A percentile compares a stretch with the other conserved stretches of the same genome.
These are phyloP conservation scores for Naumovozyma castellii DNA, from an alignment of 805 yeast species.

Conservation along the genomic window DNA sequence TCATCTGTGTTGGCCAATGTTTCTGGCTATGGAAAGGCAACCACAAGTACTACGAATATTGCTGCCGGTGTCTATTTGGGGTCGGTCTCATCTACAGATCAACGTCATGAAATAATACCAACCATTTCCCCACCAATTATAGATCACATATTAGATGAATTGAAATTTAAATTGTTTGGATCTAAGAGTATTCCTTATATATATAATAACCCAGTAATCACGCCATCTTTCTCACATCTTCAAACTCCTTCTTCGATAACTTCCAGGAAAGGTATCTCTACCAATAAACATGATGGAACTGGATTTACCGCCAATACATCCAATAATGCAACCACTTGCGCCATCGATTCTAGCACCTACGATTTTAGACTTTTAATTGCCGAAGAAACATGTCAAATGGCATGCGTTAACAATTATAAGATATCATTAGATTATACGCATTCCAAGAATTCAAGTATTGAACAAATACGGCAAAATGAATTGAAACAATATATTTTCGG, in stretches of 20 bases:
- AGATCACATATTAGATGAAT: conserved; percentile 24
- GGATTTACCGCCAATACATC: not conserved
- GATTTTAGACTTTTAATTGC: conserved; percentile 30
- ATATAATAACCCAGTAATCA: not conserved
- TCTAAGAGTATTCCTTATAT: conserved; percentile 13
- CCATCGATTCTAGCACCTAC: conserved; percentile 4
- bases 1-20: not conserved
- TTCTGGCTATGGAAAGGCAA: conserved; percentile 1
- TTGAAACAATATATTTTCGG: conserved; percentile 34
- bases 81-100: conserved; percentile 1
- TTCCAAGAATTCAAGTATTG: conserved; percentile 16
- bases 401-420: conserved; percentile 29
- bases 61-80: conserved; percentile 1
- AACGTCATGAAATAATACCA: not conserved
- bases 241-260: not conserved
- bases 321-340: not conserved
- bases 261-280: not conserved
- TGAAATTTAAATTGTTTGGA: conserved; percentile 23
- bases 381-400: conserved; percentile 32
- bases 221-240: not conserved
- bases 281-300: not conserved
- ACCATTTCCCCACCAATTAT: conserved; percentile 12
- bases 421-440: conserved; percentile 27
- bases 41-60: conserved; percentile 2
- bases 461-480: conserved; percentile 26